These are phyloP conservation scores for Claviceps africana DNA, from an alignment of 2,329 filamentous ascomycete species.

Conservation along the genomic window DNA sequence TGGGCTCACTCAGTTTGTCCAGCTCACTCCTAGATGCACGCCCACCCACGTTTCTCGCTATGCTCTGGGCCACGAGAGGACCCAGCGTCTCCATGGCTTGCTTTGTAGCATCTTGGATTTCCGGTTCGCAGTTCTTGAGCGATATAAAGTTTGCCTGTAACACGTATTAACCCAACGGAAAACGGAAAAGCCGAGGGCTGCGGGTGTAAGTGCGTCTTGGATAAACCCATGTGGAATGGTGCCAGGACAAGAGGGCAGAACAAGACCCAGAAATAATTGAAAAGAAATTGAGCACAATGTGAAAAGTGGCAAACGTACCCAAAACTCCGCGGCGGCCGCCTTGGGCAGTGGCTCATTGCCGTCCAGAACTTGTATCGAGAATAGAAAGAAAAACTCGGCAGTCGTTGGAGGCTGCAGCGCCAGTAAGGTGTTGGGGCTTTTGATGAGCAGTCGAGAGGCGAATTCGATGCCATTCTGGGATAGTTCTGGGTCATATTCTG, in stretches of 20 bases:
- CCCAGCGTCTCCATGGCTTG: slow-evolving; percentile 45
- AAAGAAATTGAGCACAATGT: neutral
- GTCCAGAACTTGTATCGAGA: slow-evolving; percentile 55
- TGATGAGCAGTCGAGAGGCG: slow-evolving; percentile 47
- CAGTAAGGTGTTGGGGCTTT: slow-evolving; percentile 48
- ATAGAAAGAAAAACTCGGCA: slow-evolving; percentile 55
- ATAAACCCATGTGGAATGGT: neutral
- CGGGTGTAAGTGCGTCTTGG: neutral
- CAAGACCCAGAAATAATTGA: neutral
- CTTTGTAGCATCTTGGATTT: slow-evolving; percentile 29
- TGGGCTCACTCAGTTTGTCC: slow-evolving; percentile 54
- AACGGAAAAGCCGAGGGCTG: neutral
- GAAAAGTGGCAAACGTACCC: slow-evolving; percentile 35
- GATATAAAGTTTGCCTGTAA: slow-evolving; percentile 37
- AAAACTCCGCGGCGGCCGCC: slow-evolving; percentile 58
- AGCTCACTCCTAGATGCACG: slow-evolving; percentile 57
- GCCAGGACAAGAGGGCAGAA: no score
- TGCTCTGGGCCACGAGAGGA: slow-evolving; percentile 41
- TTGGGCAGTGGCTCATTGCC: slow-evolving; percentile 65
- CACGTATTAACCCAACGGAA: neutral
- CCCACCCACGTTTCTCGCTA: slow-evolving; percentile 54
- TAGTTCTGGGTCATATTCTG: slow-evolving; percentile 59
- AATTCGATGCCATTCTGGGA: slow-evolving; percentile 64
- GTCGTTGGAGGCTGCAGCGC: slow-evolving; percentile 38
- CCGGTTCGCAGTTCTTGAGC: slow-evolving; percentile 27